These are phyloP conservation scores for Nemania sp. DNA, from an alignment of 2,329 filamentous ascomycete genomes.

Conservation along the genomic window DNA sequence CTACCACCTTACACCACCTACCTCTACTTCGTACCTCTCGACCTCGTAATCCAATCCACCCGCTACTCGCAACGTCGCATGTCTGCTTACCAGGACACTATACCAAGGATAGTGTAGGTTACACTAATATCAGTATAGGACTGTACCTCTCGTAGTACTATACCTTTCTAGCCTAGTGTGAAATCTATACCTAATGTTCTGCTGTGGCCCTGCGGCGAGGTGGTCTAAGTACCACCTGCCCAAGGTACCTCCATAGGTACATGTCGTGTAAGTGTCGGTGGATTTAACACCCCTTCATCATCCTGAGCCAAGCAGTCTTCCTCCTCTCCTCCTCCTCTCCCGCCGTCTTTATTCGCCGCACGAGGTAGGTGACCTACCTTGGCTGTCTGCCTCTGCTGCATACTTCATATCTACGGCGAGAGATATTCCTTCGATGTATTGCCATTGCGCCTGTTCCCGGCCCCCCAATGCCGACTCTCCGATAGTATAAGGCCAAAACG, in stretches of 20 bases:
- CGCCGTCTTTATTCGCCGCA: background rate
- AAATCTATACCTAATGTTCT: no score
- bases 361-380: background rate
- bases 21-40: no score
- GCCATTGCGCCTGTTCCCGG: slow-evolving; percentile 17
- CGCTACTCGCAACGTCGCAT: no score
- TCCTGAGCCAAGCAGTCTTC: slow-evolving; percentile 22
- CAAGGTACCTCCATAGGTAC: no score
- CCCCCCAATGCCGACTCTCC: slow-evolving; percentile 26
- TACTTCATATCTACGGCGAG: slow-evolving; percentile 2
- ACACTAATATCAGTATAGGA: background rate
- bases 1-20: no score
- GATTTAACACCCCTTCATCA: slow-evolving; percentile 24
- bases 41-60: no score
- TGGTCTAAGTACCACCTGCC: background rate
- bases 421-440: slow-evolving; percentile 20
- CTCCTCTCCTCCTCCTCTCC: slow-evolving; percentile 2
- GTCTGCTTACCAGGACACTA: no score
- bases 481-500: slow-evolving; percentile 18
- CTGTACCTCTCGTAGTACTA: background rate
- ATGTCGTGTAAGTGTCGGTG: slow-evolving; percentile 25
- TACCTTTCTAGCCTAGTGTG: no score
- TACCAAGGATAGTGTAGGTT: no score
- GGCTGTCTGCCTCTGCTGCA: no score
- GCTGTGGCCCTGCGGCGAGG: no score